Conservation (phyloP, 257 asterid genomes). For the Salvia rosmarinus region DNA sequence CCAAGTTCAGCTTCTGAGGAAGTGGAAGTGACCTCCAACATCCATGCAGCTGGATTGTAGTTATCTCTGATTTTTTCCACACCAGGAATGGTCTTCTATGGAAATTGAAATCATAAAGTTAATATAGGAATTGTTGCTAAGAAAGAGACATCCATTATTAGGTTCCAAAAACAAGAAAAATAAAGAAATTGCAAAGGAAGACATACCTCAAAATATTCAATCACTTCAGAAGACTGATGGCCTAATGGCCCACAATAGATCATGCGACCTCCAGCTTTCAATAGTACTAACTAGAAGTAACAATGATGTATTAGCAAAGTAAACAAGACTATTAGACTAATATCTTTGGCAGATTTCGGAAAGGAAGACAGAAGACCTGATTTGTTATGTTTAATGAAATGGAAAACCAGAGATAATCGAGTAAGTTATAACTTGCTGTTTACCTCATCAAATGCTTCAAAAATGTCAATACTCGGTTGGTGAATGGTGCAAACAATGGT, state of each 20-base stretch:
- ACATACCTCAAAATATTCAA: conserved; percentile 50
- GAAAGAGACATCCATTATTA: neutral
- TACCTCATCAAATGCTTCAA: conserved; percentile 64
- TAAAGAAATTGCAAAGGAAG: neutral
- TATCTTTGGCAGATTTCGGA: neutral
- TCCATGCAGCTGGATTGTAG: conserved; percentile 60
- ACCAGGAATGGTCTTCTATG: conserved; percentile 42
- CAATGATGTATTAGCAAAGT: neutral
- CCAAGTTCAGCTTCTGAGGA: conserved; percentile 65
- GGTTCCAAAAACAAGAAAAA: neutral
- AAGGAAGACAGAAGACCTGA: neutral
- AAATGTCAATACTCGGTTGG: conserved; percentile 57
- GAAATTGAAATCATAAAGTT: neutral
- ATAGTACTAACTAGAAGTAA: conserved; percentile 44
- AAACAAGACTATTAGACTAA: neutral
- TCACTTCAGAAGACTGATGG: conserved; percentile 49
- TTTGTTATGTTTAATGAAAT: neutral
- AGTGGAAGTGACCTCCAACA: conserved; percentile 55
- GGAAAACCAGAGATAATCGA: neutral
- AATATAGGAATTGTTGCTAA: neutral
- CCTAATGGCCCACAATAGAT: conserved; percentile 50
- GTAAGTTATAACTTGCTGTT: neutral
- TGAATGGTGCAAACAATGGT: conserved; percentile 60
- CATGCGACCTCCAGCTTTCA: conserved; percentile 55
- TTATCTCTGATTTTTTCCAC: conserved; percentile 47